phyloP scores from a whole-genome alignment of 495 filamentous ascomycete genomes.

The Penicillium daleae region DNA sequence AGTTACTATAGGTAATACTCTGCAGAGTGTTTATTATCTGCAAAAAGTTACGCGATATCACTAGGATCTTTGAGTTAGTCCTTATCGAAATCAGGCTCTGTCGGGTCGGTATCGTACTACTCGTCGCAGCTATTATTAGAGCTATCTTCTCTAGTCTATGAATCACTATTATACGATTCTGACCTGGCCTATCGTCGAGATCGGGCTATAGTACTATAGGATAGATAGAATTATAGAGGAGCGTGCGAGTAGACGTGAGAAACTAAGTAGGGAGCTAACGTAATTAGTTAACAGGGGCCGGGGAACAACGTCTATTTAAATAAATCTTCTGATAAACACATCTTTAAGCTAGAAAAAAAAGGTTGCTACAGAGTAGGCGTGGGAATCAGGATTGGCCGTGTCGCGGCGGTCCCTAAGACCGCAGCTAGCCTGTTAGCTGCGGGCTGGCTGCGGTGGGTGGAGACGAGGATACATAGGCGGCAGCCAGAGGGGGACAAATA shows the following conservation, averaged over 20 bases:
- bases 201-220: constrained; percentile 2
- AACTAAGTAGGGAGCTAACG: constrained; percentile 8
- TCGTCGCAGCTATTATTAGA: constrained; percentile 5
- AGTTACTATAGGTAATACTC: constrained; percentile 44
- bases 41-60: constrained; percentile 5
- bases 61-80: constrained; percentile 8
- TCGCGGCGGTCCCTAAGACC: constrained; percentile 4
- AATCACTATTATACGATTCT: constrained; percentile 5
- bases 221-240: constrained; percentile 8
- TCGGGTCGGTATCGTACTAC: constrained; percentile 23
- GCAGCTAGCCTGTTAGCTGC: no score
- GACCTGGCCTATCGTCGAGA: constrained; percentile 9
- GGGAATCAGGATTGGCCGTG: constrained; percentile 8
- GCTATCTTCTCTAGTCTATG: constrained; percentile 8
- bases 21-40: constrained; percentile 32
- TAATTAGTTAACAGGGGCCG: constrained; percentile 5
- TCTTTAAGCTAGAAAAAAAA: constrained; percentile 10
- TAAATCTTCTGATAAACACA: constrained; percentile 7
- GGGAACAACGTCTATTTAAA: constrained; percentile 13
- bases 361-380: constrained; percentile 3
- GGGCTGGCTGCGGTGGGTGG: background rate
- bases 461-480: constrained; percentile 1
- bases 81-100: constrained; percentile 26
- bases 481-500: background rate
- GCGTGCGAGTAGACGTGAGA: background rate